A percentile compares a stretch with the other conserved stretches of the same genome.
Evolutionary conservation across 192 early-diverging fungal genomes (phyloP).

Genomic region (Polychytrium aggregatum): DNA sequence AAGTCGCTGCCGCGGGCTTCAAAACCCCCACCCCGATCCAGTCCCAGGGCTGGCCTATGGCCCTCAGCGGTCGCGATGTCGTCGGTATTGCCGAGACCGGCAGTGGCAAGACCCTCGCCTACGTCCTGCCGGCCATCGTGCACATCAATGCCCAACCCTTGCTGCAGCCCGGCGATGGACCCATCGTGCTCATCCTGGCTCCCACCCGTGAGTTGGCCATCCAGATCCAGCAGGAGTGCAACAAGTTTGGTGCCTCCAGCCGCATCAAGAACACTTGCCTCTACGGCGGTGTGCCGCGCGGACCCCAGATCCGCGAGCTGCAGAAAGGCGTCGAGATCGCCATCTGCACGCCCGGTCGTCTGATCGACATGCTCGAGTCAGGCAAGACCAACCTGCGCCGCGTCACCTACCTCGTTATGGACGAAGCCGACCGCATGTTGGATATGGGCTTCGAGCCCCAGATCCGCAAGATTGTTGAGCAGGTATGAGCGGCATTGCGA

Average conservation of each 20-base stretch:
- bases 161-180: conserved; percentile 86
- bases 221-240: conserved; percentile 92
- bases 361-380: conserved; percentile 91
- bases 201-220: conserved; percentile 96
- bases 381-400: conserved; percentile 82
- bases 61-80: conserved; percentile 86
- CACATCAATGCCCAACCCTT: conserved; percentile 97
- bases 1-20: conserved; percentile 78
- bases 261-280: conserved; percentile 89
- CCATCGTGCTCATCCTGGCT: conserved; percentile 89
- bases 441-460: conserved; percentile 99
- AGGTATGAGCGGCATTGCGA: conserved; percentile 18
- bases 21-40: conserved; percentile 85
- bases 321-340: conserved; percentile 82
- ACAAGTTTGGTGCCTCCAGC: conserved; percentile 80
- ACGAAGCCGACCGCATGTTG: conserved; percentile 98
- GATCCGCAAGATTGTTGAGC: conserved; percentile 94
- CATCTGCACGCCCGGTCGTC: conserved; percentile 95
- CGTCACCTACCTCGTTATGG: conserved; percentile 94
- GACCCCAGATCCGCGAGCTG: conserved; percentile 82
- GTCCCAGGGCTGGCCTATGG: conserved; percentile 98
- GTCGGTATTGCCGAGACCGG: conserved; percentile 42
- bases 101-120: conserved; percentile 90
- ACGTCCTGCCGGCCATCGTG: conserved; percentile 88
- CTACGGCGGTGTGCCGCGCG: conserved; percentile 90